A percentile compares a stretch with the other conserved stretches of the same genome.
phyloP scores from a whole-genome alignment of 2,329 filamentous ascomycete species.

The Chaetomiaceae sp. region DNA sequence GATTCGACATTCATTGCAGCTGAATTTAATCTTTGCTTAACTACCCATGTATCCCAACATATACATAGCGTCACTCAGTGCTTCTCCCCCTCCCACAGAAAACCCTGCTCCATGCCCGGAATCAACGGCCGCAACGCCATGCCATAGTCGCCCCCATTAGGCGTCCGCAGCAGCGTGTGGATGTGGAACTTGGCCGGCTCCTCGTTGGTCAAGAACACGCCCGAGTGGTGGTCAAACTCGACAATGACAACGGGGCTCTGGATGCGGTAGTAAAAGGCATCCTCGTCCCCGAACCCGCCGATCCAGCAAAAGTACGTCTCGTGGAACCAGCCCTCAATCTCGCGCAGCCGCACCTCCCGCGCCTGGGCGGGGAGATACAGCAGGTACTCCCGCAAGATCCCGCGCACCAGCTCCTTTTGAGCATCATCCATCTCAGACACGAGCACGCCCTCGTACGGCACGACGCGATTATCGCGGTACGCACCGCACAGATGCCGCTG shows the following conservation, averaged over 20 bases:
- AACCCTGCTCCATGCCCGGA: conserved; percentile 35
- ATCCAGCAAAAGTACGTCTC: conserved; percentile 82
- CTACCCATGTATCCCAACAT: background rate
- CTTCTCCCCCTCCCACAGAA: conserved; percentile 37
- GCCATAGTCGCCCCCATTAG: conserved; percentile 75
- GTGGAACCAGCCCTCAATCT: conserved; percentile 51
- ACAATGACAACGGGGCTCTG: conserved; percentile 70
- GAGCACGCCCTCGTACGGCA: conserved; percentile 66
- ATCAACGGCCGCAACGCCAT: conserved; percentile 44
- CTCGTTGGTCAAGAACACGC: conserved; percentile 69
- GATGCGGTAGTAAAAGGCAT: conserved; percentile 73
- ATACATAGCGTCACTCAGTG: background rate
- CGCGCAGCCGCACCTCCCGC: conserved; percentile 49
- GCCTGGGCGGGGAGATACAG: conserved; percentile 60
- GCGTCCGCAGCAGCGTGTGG: conserved; percentile 67
- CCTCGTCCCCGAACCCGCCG: conserved; percentile 59
- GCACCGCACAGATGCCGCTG: conserved; percentile 75
- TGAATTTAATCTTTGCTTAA: no score
- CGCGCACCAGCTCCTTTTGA: conserved; percentile 52
- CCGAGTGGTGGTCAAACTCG: conserved; percentile 77
- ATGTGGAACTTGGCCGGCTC: conserved; percentile 76
- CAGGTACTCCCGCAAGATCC: conserved; percentile 60
- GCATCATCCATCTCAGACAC: conserved; percentile 44
- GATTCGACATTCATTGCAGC: no score
- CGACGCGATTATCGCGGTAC: conserved; percentile 70